Evolutionary conservation across 306 rosid genomes (phyloP), one percentile per base, ranked within the genome.

Genomic region (Ziziphus jujuba): DNA sequence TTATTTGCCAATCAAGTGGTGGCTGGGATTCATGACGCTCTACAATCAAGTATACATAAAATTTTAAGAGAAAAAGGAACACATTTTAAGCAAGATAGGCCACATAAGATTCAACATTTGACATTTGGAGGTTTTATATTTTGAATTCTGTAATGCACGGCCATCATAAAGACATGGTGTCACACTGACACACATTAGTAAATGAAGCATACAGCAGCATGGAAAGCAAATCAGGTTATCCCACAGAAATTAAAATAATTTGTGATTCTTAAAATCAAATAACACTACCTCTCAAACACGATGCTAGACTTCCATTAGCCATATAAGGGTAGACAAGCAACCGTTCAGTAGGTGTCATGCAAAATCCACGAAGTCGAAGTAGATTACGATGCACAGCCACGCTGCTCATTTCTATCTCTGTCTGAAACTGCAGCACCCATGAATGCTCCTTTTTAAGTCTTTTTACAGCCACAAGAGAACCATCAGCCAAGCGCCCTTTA

Each of bases 341-440:
- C 76, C 96, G 90, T 70, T 93, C 98, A 20, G 98, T 93, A 67
- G 97, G 93, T 58, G 98, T 93, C 98, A 90, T 88, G 80, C 98
- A 93, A 80, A 93, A 93, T 13, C 97, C 96, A 67, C 84, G 89
- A 5, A 90, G 87, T 40, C 97, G 93, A 69, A 93, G 97, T 66
- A 93, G 79, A 84, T 93, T 90, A 54, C 97, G 96, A 79, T 93
- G 98, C 75, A 90, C 97, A 43, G 98, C 97, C 96, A 90, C 83
- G 82, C 96, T 88, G 69, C 88, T 93, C 97, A 93, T 90, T 84
- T 85, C 97, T 28, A 93, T 95, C 78, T 93, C 98, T 40, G 91
- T 90, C 82, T 88, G 98, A 66, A 93, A 93, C 81, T 93, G 98
- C 73, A 90, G 82, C 82, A 88, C 96, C 70, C 89, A 90, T 7